Evolutionary conservation across 2,329 filamentous ascomycete species (phyloP), one percentile per base, ranked within the genome.

Genomic region (Pestalotiopsis sp.): DNA sequence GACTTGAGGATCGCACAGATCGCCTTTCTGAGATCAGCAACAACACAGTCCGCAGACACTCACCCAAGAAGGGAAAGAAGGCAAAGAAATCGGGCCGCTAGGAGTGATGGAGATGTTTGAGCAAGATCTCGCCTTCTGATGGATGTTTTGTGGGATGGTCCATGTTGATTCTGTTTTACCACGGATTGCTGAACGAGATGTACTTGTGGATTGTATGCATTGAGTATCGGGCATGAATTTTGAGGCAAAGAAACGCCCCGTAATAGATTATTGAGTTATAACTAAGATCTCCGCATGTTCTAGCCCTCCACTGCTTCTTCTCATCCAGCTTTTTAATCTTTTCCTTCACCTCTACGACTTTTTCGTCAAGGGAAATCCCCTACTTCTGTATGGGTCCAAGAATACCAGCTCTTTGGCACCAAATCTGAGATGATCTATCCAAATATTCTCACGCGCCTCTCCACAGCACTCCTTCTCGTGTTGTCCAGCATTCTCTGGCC

Each of bases 381-480:
- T 36, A 36, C 23, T 27, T 20, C 59, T 62, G 31, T 57, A 49
- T 36, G 64, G 64, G 23, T 66, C 20, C 52, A 57, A 58, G 39
- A 57, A 56, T 11, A 66, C 31, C 12, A 66, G 39, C 61, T 64
- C 39, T 66, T 36, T 20, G 13, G 49, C 45, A 13, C 64, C 64
- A 14, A 49, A 66, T 11, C 25, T 56, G 11, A 66, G 45, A 25
- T 27, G n/a, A 14, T 66, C 64, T 14, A 58, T 11, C 64, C 64
- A 66, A 4, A 38, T 12, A 38, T 66, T 66, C 13, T 66, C 41
- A 14, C 27, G 14, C n/a, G 36, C 13, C 45, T 36, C 13, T 14
- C 64, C 64, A 39, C 64, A 66, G 25, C 64, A 66, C 13, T 11
- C 11, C 39, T 66, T 66, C 25, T 66, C 64, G n/a, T 66, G 57